Evolutionary conservation across 495 filamentous ascomycete genomes (phyloP), one percentile per base, ranked within the genome.

Genomic region (Elasticomyces elasticus): DNA sequence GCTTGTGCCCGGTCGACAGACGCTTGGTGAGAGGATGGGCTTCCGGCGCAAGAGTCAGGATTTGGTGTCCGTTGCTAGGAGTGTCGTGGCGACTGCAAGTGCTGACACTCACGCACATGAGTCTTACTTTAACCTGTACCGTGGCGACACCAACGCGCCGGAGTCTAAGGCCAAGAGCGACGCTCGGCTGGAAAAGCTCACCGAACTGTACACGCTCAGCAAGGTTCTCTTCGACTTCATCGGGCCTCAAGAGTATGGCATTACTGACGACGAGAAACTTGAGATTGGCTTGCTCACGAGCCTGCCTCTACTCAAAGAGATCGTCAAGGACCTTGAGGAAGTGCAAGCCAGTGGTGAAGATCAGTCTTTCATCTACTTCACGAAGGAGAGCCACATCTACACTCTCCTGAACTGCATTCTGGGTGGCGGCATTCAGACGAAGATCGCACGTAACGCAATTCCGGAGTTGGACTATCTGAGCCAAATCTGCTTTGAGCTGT

Each of bases 171-270:
- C 80, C 20, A 94, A 94, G 72, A 76, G 83, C 45, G 90, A 97
- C 63, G 82, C 79, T 37, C 81, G 89, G 15, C 82, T 97, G 23
- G 82, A 84, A 33, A 92, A 92, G 60, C 74, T 98, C 43, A 82
- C 89, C 41, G 90, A 97, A 69, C 74, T 98, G 49, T 98, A 95
- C 71, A 85, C 85, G 60, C 72, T 95, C 17, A 88, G 87, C 48
- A 98, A 98, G 71, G 84, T 95, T 5, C 73, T 98, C 10, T 98
- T 98, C 64, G 92, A 98, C 69, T 98, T 94, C 65, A 92, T 98
- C 64, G 94, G 92, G 40, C 92, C 92, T 5, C 92, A 98, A 65
- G 92, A 98, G 68, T 98, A 98, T 63, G 92, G 92, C 40, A 98
- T 98, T 58, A 84, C 82, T 23, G 83, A 95, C 56, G 81, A 80